Percentiles rank a stretch among this genome's conserved stretches.
phyloP scores from a whole-genome alignment of 2,329 filamentous ascomycete genomes.

The Trichoderma asperellum region DNA sequence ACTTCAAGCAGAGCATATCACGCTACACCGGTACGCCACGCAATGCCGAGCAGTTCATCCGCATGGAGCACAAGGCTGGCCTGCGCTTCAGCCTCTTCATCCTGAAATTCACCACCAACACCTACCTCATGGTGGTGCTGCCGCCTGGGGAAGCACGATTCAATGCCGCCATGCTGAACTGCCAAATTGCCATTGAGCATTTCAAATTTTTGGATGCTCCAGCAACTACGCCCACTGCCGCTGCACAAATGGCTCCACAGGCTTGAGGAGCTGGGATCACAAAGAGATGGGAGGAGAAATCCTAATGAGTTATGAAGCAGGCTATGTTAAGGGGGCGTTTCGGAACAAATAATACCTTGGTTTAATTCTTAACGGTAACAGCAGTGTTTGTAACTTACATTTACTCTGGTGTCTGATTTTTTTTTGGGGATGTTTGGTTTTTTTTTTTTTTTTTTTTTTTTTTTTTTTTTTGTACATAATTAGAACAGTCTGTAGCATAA shows the following conservation, averaged over 20 bases:
- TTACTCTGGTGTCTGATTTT: neutral
- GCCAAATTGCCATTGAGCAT: conserved; percentile 80
- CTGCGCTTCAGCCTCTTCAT: conserved; percentile 90
- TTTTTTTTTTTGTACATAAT: conserved; percentile 15
- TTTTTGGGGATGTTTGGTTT: too few relatives aligned
- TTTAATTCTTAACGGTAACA: neutral
- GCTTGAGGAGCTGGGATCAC: neutral
- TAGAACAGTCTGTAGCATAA: neutral
- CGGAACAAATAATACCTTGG: conserved; percentile 14
- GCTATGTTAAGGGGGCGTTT: conserved; percentile 14
- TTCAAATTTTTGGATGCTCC: conserved; percentile 70
- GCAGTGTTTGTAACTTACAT: neutral
- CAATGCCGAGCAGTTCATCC: conserved; percentile 77
- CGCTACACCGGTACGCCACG: conserved; percentile 80
- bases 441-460: neutral
- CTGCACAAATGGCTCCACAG: neutral
- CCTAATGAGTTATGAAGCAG: conserved; percentile 14
- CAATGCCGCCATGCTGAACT: conserved; percentile 89
- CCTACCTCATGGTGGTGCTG: conserved; percentile 89
- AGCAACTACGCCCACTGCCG: conserved; percentile 27
- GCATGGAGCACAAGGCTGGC: conserved; percentile 79
- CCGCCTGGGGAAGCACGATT: conserved; percentile 90
- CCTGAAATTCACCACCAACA: conserved; percentile 95
- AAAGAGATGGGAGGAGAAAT: neutral
- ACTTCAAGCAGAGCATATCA: conserved; percentile 85